Evolutionary conservation across 495 filamentous ascomycete genomes (phyloP).

Genomic region (Endocarpon pusillum): DNA sequence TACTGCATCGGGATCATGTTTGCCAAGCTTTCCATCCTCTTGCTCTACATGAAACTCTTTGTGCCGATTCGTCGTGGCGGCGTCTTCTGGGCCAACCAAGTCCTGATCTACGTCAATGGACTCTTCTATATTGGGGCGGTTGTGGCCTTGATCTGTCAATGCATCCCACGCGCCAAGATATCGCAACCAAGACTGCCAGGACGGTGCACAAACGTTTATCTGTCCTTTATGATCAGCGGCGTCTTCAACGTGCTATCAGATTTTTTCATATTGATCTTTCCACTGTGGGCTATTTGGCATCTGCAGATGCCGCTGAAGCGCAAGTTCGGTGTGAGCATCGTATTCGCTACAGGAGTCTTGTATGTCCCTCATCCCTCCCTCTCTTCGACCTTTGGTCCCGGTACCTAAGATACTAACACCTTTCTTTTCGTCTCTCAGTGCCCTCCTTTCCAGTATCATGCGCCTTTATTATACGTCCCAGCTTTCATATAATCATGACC

Average conservation of each 20-base stretch:
- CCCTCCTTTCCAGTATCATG: conserved; percentile 6
- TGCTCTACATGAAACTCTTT: background rate
- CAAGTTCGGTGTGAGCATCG: conserved; percentile 5
- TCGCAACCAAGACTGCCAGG: conserved; percentile 6
- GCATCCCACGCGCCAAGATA: conserved; percentile 7
- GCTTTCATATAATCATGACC: conserved; percentile 2
- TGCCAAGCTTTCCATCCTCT: background rate
- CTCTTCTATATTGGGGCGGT: conserved; percentile 4
- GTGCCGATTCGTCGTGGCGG: background rate
- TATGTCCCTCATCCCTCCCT: background rate
- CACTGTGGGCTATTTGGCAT: conserved; percentile 7
- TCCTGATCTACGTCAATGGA: conserved; percentile 8
- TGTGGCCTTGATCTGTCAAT: conserved; percentile 9
- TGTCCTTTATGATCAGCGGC: conserved; percentile 2
- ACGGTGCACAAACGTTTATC: conserved; percentile 5
- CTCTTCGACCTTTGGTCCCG: background rate
- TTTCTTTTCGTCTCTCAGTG: no score
- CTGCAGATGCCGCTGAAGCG: conserved; percentile 8
- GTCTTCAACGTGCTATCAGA: conserved; percentile 7
- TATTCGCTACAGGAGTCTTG: conserved; percentile 1
- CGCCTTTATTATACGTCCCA: conserved; percentile 2
- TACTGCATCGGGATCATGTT: background rate
- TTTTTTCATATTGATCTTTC: conserved; percentile 6
- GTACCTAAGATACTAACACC: background rate
- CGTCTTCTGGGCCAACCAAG: conserved; percentile 4